Conservation (phyloP, 225 moss, liverwort and hornwort species). For the Pseudoscleropodium purum region DNA sequence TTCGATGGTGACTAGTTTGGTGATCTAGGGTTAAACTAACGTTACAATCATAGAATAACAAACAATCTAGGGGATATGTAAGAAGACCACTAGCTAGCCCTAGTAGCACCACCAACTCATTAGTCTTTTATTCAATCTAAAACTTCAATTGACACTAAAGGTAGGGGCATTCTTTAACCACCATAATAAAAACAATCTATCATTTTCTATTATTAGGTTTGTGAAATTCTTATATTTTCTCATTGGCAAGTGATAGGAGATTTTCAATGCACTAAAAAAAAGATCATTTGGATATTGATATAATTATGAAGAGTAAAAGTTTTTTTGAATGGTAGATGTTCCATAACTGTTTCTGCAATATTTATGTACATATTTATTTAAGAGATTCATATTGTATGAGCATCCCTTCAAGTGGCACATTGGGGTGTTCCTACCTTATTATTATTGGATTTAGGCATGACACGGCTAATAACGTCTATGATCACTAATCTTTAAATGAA, state of each 20-base stretch:
- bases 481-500: not conserved
- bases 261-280: not conserved
- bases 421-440: not conserved
- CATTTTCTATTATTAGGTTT: not conserved
- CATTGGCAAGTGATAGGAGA: not conserved
- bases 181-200: too few species aligned
- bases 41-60: not conserved
- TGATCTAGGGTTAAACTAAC: accelerated
- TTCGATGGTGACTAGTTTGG: accelerated
- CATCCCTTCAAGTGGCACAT: not conserved
- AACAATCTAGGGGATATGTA: too few species aligned
- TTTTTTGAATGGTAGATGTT: not conserved
- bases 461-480: accelerated
- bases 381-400: not conserved
- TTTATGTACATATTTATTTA: too few species aligned
- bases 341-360: not conserved
- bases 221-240: not conserved
- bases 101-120: accelerated
- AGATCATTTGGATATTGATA: not conserved
- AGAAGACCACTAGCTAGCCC: accelerated
- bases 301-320: not conserved
- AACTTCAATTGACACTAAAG: not conserved
- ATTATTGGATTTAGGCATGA: not conserved
- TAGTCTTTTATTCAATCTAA: accelerated
- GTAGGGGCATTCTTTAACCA: accelerated